Percentiles rank a stretch among this genome's conserved stretches.
Evolutionary conservation across 208 protist species (phyloP).

Genomic region (Crithidia thermophila): DNA sequence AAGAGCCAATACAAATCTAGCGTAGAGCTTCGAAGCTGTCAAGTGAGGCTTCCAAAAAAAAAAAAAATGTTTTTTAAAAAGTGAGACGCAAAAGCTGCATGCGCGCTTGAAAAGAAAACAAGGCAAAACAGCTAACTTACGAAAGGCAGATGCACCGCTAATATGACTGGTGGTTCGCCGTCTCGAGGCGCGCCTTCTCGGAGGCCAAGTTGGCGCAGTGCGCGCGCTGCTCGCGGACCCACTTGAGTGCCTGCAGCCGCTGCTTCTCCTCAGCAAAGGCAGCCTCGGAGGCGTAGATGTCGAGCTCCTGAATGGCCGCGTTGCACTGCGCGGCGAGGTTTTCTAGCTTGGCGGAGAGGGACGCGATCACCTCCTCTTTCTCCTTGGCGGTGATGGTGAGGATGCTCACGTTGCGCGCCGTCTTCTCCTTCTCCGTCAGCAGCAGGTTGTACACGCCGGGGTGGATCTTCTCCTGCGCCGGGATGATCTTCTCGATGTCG

Average conservation of each 20-base stretch:
- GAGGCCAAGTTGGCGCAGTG: constrained; percentile 54
- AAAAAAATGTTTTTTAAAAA: no score
- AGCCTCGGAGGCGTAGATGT: constrained; percentile 61
- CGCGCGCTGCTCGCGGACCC: constrained; percentile 70
- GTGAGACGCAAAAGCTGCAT: no score
- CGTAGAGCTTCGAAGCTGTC: no score
- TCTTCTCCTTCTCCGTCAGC: constrained; percentile 75
- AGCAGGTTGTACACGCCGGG: constrained; percentile 87
- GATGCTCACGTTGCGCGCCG: constrained; percentile 63
- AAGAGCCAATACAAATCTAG: no score
- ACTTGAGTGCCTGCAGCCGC: constrained; percentile 66
- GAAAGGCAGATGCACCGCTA: no score
- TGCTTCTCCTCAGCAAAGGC: constrained; percentile 78
- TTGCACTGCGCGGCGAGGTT: constrained; percentile 63
- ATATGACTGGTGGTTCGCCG: constrained; percentile 3
- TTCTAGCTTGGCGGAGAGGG: constrained; percentile 54
- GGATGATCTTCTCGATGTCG: constrained; percentile 83
- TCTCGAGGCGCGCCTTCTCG: constrained; percentile 33
- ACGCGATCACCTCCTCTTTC: constrained; percentile 81
- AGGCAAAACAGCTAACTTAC: no score
- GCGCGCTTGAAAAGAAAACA: no score
- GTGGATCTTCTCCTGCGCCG: constrained; percentile 84
- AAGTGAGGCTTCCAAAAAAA: no score
- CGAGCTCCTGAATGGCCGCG: constrained; percentile 70
- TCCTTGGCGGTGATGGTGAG: constrained; percentile 72